Percentiles rank a stretch among this genome's conserved stretches.
phyloP scores from a whole-genome alignment of 106 monocot genomes.

The Amphibolis antarctica region DNA sequence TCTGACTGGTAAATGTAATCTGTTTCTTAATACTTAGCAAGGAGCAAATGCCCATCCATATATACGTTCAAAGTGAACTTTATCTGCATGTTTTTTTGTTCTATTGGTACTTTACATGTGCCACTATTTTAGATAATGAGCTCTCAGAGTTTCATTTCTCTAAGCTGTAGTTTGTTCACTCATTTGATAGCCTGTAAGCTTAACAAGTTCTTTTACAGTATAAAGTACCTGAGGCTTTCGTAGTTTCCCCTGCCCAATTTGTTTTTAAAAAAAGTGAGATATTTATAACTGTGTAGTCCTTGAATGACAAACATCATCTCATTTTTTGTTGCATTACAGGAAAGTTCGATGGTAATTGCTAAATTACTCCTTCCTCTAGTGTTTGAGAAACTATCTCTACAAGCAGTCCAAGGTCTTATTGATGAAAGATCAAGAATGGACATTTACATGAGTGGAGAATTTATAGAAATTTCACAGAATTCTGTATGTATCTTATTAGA shows the following conservation, averaged over 20 bases:
- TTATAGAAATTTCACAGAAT: slow-evolving; percentile 41
- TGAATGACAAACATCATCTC: neutral
- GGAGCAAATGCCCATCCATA: too few relatives aligned
- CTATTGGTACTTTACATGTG: too few relatives aligned
- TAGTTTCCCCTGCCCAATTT: too few relatives aligned
- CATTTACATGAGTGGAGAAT: slow-evolving; percentile 66
- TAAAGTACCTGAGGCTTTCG: neutral
- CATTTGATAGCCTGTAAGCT: too few relatives aligned
- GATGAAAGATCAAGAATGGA: slow-evolving; percentile 78
- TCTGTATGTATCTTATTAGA: slow-evolving; percentile 62
- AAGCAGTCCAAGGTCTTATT: slow-evolving; percentile 57
- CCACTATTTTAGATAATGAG: too few relatives aligned
- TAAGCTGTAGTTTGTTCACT: too few relatives aligned
- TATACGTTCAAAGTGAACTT: too few relatives aligned
- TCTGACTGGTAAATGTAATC: too few relatives aligned
- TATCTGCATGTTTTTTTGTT: too few relatives aligned
- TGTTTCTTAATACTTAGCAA: too few relatives aligned
- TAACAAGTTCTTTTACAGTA: neutral
- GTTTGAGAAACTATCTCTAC: slow-evolving; percentile 74
- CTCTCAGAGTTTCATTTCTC: too few relatives aligned
- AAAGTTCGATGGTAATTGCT: slow-evolving; percentile 62
- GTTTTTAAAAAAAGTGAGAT: too few relatives aligned
- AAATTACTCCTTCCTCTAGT: slow-evolving; percentile 68
- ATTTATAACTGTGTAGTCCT: neutral
- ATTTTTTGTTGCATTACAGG: slow-evolving; percentile 33